Evolutionary conservation across 2,329 filamentous ascomycete genomes (phyloP).

Genomic region (Ophiosphaerella herpotricha): DNA sequence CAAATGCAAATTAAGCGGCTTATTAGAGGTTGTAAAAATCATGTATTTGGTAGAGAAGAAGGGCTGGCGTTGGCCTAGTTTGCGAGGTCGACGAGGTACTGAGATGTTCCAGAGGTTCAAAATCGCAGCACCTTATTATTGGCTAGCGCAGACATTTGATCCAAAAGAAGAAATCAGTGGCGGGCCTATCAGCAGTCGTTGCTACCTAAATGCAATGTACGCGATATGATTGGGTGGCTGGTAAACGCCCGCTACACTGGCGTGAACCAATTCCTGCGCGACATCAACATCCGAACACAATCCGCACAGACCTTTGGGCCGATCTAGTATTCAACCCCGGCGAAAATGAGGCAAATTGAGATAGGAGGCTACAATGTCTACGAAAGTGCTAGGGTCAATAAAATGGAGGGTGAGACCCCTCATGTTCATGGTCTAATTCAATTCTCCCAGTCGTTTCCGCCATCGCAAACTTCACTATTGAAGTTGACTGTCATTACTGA

Average conservation of each 20-base stretch:
- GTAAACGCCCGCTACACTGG: constrained; percentile 17
- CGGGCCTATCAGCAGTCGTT: constrained; percentile 12
- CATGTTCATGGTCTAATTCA: constrained; percentile 1
- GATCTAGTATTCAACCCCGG: constrained; percentile 5
- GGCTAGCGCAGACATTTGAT: neutral
- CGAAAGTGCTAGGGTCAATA: neutral
- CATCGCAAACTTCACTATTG: neutral
- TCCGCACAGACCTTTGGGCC: constrained; percentile 6
- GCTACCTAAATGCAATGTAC: neutral
- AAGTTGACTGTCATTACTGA: constrained; percentile 8
- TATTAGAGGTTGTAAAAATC: too few species aligned
- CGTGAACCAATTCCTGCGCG: constrained; percentile 23
- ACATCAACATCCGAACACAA: constrained; percentile 14
- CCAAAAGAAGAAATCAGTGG: constrained; percentile 12
- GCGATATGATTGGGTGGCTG: constrained; percentile 14
- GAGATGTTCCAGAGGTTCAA: too few species aligned
- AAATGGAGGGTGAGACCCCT: constrained; percentile 5
- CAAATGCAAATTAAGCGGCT: too few species aligned
- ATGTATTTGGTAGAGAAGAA: too few species aligned
- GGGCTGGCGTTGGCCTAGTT: too few species aligned
- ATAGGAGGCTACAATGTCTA: constrained; percentile 6
- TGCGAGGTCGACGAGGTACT: too few species aligned
- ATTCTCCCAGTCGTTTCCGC: neutral
- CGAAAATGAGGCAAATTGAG: neutral
- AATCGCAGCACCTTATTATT: neutral